Base-by-base conservation (phyloP, 441 rosid genomes). In the Melastoma candidum region DNA sequence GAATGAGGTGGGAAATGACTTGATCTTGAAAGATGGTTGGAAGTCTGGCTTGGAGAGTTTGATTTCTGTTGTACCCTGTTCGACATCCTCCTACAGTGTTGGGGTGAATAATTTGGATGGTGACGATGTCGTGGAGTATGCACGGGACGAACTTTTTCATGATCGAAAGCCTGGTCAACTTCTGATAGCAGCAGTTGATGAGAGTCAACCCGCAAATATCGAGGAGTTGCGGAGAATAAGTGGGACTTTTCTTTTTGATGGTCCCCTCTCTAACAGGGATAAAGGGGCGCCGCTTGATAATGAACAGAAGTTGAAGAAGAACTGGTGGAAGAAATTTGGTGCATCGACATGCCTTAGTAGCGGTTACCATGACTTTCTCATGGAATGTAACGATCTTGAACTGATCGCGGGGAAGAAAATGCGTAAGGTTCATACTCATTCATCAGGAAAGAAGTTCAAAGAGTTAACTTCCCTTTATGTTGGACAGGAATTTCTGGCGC, bases 321-420 rank as follows among this genome's bases (percentile, higher is more conserved):
- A 59, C 53, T 17, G 32, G 47, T 60, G 79, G 41, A 71, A 54
- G 60, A 85, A 71, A 77, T 63, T 87, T 17, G 74, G 80, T 58
- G 70, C 61, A 11, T 44, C 62, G 24, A 66, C 75, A 5, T 57
- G 63, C 39, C n/a, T 70, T 47, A 64, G 60, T 57, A 77, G 77
- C 32, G 69, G 64, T 45, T 68, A 54, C 3, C 64, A 60, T n/a
- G 69, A 55, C 6, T 58, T 67, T 49, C 46, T 51, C 39, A 44
- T 51, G 12, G 68, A 61, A 60, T 57, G 58, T 14, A 25, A 43
- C 43, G 63, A 61, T 58, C 44, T 48, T 26, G 80, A 78, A 58
- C 44, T 61, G 2, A 57, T 57, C 12, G n/a, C 53, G 4, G 71
- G 74, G 56, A 45, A 47, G 32, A 53, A 58, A 63, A 71, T 73